Base-by-base conservation (phyloP, 306 rosid genomes). In the Gastrolobium bilobum region DNA sequence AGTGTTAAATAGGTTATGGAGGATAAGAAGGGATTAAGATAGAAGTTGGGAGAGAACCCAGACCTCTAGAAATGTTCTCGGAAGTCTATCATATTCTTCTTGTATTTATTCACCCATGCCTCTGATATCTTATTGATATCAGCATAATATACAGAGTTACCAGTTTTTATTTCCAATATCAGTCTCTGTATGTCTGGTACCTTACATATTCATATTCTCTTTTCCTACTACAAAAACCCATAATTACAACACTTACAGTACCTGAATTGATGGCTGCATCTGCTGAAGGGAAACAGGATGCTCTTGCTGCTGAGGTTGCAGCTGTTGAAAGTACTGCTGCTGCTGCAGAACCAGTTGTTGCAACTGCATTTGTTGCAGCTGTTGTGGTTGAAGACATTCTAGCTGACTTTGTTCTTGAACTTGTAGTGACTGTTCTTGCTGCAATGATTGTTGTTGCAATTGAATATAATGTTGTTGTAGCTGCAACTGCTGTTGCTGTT, bases 401-500 rank as follows among this genome's bases (percentile, higher is more conserved):
- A 68, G 83, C 51, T 81, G 91, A 76, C 38, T 70, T 38, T 81
- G 86, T 61, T 86, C 87, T 72, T 81, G 90, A 62, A 79, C 83
- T 65, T 84, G 88, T 75, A 73, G 90, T 7, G 87, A 85, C 70
- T 51, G 84, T 26, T 83, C 86, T 57, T 59, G 84, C 60, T 77
- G 87, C 60, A 73, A 65, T 37, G 85, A 11, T 34, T 76, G 88
- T 59, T 87, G 93, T 76, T 86, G 91, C 29, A 66, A 73, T 53
- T 88, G 90, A 53, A 44, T 44, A 76, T 86, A 88, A 20, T 87
- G 87, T 43, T 88, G 90, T 62, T 81, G 90, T 62, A 84, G 71
- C 76, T 84, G 94, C 60, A 78, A 71, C 61, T 82, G 89, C 78
- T 64, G 86, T 84, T 88, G 95, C 74, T 91, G 98, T 65, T 94